Conservation (phyloP, 1,139 yeast species). For the Nakaseomyces sp. region DNA sequence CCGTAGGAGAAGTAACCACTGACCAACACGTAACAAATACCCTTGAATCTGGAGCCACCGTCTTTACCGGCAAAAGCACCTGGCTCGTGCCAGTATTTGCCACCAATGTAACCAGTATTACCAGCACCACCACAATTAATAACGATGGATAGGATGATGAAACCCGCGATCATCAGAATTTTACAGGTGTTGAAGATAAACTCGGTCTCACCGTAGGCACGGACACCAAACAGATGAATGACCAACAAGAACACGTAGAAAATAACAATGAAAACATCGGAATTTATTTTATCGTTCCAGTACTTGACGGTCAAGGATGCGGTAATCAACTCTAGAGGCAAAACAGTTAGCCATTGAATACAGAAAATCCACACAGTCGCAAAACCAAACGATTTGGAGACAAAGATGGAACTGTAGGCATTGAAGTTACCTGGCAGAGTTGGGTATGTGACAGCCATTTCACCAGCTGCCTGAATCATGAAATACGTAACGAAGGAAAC, state of each 20-base stretch:
- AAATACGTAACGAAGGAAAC: conserved; percentile 59
- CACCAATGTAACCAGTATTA: conserved; percentile 50
- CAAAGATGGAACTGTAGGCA: conserved; percentile 52
- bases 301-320: conserved; percentile 59
- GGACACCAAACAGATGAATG: conserved; percentile 54
- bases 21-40: conserved; percentile 70
- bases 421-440: conserved; percentile 74
- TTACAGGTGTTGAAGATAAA: conserved; percentile 48
- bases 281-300: conserved; percentile 50
- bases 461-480: conserved; percentile 73
- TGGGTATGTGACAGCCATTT: conserved; percentile 59
- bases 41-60: conserved; percentile 42
- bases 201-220: conserved; percentile 68
- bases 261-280: conserved; percentile 56
- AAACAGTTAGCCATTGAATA: conserved; percentile 66
- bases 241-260: conserved; percentile 47
- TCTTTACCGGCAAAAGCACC: conserved; percentile 38
- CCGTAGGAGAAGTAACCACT: conserved; percentile 79
- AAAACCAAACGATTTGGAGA: conserved; percentile 72
- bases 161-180: conserved; percentile 51
- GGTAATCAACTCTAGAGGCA: conserved; percentile 71
- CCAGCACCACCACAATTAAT: conserved; percentile 60
- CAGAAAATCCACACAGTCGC: conserved; percentile 74
- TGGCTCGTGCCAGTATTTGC: conserved; percentile 48
- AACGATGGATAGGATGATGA: conserved; percentile 50